These are phyloP conservation scores for Helianthus tuberosus DNA, from an alignment of 129 eudicot species.

Conservation along the genomic window DNA sequence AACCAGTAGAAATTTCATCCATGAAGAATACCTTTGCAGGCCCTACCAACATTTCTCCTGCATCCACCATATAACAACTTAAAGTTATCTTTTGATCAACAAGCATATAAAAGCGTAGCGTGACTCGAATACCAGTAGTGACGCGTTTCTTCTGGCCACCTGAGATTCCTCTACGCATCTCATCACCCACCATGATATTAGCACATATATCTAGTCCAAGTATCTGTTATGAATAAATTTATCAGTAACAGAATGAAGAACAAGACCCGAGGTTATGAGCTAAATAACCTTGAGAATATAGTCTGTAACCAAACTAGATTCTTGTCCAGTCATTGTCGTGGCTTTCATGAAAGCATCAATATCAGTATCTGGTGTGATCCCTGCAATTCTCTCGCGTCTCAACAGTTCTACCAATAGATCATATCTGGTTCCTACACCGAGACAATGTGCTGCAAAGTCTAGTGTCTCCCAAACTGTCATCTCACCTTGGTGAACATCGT, in stretches of 20 bases:
- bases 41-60: conserved; percentile 94
- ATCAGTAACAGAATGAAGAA: conserved; percentile 7
- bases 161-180: conserved; percentile 65
- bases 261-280: background rate
- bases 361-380: conserved; percentile 79
- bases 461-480: conserved; percentile 76
- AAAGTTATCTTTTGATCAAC: background rate
- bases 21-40: conserved; percentile 76
- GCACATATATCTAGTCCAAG: conserved; percentile 77
- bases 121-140: conserved; percentile 43
- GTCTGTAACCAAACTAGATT: conserved; percentile 68
- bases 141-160: conserved; percentile 83
- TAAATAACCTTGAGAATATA: conserved; percentile 67
- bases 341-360: conserved; percentile 82
- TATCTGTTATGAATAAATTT: conserved; percentile 37
- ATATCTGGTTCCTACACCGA: conserved; percentile 72
- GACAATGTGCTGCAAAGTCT: conserved; percentile 64
- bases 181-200: conserved; percentile 53
- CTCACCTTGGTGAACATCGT: conserved; percentile 81
- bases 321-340: conserved; percentile 56
- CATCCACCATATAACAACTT: conserved; percentile 1
- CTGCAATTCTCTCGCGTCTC: conserved; percentile 58
- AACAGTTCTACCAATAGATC: conserved; percentile 58
- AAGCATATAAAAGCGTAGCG: background rate
- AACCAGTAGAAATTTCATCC: conserved; percentile 89